Percentiles rank a stretch among this genome's conserved stretches.
These are phyloP conservation scores for Meyerozyma sp. DNA, from an alignment of 1,139 yeast genomes.

Conservation along the genomic window DNA sequence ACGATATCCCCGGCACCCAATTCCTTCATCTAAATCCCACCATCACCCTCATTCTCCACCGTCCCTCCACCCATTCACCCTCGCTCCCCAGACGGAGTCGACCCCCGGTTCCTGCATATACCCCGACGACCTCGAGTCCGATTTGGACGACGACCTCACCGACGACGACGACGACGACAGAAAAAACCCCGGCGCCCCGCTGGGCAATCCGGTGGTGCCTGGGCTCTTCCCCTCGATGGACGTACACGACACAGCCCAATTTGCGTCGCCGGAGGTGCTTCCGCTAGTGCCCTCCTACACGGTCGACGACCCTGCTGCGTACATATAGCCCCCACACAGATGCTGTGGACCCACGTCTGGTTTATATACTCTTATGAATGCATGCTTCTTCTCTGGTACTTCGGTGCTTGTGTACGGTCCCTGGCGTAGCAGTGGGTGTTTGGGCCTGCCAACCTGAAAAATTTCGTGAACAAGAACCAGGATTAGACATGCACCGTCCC, in stretches of 20 bases:
- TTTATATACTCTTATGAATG: neutral
- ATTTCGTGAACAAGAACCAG: neutral
- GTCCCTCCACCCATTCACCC: neutral
- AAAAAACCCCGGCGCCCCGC: slow-evolving; percentile 7
- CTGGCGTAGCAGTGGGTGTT: neutral
- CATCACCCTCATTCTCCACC: neutral
- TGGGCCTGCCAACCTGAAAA: neutral
- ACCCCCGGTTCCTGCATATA: neutral
- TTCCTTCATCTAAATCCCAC: neutral
- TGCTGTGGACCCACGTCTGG: neutral
- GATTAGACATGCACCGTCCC: neutral
- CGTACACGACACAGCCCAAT: slow-evolving; percentile 17
- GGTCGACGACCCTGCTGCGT: neutral
- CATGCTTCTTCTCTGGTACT: neutral
- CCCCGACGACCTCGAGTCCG: neutral
- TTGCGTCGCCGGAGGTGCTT: slow-evolving; percentile 21
- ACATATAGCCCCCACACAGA: neutral
- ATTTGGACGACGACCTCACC: slow-evolving; percentile 1
- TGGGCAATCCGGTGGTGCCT: slow-evolving; percentile 21
- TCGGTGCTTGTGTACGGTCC: too few species aligned
- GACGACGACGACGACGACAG: slow-evolving; percentile 9
- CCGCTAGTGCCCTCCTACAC: slow-evolving; percentile 26
- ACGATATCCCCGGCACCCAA: too few species aligned
- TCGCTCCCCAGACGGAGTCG: neutral
- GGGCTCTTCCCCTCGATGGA: slow-evolving; percentile 37